phyloP scores from a whole-genome alignment of 2,329 filamentous ascomycete species.

The Colletotrichum sp. region DNA sequence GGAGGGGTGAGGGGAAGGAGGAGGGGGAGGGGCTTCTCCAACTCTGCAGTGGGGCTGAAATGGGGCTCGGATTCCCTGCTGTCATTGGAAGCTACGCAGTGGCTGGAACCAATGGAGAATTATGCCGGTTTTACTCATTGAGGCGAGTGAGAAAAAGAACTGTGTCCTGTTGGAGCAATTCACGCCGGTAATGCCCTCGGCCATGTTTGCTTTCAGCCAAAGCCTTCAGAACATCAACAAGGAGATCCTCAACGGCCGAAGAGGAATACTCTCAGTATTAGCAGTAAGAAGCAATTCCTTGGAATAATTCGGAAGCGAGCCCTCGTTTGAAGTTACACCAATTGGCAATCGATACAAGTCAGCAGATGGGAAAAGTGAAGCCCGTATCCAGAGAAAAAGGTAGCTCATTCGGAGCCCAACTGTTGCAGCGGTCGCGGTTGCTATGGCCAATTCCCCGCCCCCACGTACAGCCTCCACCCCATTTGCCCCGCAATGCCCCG shows the following conservation, averaged over 20 bases:
- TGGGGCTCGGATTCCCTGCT: neutral
- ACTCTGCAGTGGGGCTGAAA: neutral
- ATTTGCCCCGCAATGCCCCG: neutral
- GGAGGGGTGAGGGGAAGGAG: conserved; percentile 10
- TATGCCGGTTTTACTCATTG: neutral
- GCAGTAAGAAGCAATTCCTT: neutral
- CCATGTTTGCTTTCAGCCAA: neutral
- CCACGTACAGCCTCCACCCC: neutral
- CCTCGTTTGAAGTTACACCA: neutral
- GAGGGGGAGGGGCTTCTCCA: conserved; percentile 4
- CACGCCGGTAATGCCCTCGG: conserved; percentile 3
- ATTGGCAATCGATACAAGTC: neutral
- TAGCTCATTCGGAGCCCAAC: neutral
- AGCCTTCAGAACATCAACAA: neutral
- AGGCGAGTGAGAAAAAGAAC: neutral
- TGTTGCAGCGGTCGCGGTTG: neutral
- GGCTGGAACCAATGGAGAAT: neutral
- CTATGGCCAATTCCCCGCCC: conserved; percentile 1
- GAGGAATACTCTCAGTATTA: neutral
- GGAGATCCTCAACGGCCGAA: neutral
- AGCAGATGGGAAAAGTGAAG: neutral
- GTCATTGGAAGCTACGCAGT: neutral
- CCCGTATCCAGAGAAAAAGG: neutral
- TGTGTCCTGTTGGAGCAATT: neutral
- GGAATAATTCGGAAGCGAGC: neutral